Base-by-base conservation (phyloP, 345 rosid genomes). In the Citrus reticulata region DNA sequence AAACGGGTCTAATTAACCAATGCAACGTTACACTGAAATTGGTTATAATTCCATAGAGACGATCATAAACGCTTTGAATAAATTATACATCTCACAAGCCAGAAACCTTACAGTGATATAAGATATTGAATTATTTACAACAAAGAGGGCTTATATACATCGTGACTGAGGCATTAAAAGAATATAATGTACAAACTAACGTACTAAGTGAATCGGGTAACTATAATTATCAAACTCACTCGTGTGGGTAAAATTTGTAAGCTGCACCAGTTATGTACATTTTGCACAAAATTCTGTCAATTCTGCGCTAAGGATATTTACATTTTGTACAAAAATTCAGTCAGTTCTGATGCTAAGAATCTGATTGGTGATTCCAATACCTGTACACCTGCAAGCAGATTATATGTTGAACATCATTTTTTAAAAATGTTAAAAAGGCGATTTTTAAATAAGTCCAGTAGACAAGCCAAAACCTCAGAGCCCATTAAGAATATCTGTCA, bases 271-370 rank as follows among this genome's bases (percentile, higher is more conserved):
- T 29, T 67, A 80, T 78, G 77, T 76, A 84, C 87, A 63, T 73
- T 71, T 78, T 80, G 72, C 80, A 88, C 86, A 86, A 84, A 79
- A 77, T 76, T 4, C 57, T 39, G 73, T 79, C 57, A 59, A 11
- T 42, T 9, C 49, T 10, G 49, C 49, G 0, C 49, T 10, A 42
- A 42, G 72, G 40, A 58, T 67, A 80, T 75, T 79, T 76, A 84
- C 87, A 63, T 70, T 73, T 79, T 80, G 71, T 80, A 88, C 86
- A 86, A 84, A 83, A 79, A 75, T 76, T 3, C 37, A 32, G 73
- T 80, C 58, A 60, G 51, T 62, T 79, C 40, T 29, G 80, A 77
- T 58, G 79, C 66, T 72, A 87, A 88, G 84, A 84, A 86, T 78
- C 51, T 65, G 40, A 19, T 74, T 30, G 35, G 65, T 32, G 76